A percentile compares a stretch with the other conserved stretches of the same genome.
Evolutionary conservation across 2,329 filamentous ascomycete genomes (phyloP).

Genomic region (Amphichorda felina): DNA sequence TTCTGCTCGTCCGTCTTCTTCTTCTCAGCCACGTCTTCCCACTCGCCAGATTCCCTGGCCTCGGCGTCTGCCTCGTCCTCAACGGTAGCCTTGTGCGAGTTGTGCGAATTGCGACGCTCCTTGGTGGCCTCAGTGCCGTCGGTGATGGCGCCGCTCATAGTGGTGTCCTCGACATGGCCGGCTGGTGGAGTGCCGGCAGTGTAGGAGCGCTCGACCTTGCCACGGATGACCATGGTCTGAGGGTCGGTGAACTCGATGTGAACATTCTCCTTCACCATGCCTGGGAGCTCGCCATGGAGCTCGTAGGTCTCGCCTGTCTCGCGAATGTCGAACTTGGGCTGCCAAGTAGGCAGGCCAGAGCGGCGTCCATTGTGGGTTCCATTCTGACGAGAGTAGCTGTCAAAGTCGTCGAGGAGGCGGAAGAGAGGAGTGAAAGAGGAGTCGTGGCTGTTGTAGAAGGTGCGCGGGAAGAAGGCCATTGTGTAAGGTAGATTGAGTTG

Average conservation of each 20-base stretch:
- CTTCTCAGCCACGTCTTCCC: slow-evolving; percentile 13
- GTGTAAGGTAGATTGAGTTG: slow-evolving; percentile 18
- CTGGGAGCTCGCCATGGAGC: slow-evolving; percentile 70
- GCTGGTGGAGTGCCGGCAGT: slow-evolving; percentile 39
- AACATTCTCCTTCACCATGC: slow-evolving; percentile 62
- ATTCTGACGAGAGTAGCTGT: slow-evolving; percentile 37
- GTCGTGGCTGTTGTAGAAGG: slow-evolving; percentile 27
- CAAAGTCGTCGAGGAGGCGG: slow-evolving; percentile 52
- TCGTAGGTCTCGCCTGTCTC: slow-evolving; percentile 60
- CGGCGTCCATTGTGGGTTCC: slow-evolving; percentile 13
- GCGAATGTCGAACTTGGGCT: slow-evolving; percentile 67
- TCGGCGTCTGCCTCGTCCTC: slow-evolving; percentile 42
- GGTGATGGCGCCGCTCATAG: slow-evolving; percentile 23
- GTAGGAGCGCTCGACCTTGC: slow-evolving; percentile 53
- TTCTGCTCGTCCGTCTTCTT: neutral
- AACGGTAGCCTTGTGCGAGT: slow-evolving; percentile 48
- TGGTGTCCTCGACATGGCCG: slow-evolving; percentile 31
- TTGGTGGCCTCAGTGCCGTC: slow-evolving; percentile 24
- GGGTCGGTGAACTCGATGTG: slow-evolving; percentile 69
- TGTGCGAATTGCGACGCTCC: slow-evolving; percentile 6
- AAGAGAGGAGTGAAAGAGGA: slow-evolving; percentile 48
- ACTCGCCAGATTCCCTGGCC: slow-evolving; percentile 13
- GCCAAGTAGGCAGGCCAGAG: slow-evolving; percentile 41
- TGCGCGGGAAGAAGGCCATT: slow-evolving; percentile 50
- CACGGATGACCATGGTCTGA: slow-evolving; percentile 60